Base-by-base conservation (phyloP, 768 basidiomycete species). In the Lentinula sp. region DNA sequence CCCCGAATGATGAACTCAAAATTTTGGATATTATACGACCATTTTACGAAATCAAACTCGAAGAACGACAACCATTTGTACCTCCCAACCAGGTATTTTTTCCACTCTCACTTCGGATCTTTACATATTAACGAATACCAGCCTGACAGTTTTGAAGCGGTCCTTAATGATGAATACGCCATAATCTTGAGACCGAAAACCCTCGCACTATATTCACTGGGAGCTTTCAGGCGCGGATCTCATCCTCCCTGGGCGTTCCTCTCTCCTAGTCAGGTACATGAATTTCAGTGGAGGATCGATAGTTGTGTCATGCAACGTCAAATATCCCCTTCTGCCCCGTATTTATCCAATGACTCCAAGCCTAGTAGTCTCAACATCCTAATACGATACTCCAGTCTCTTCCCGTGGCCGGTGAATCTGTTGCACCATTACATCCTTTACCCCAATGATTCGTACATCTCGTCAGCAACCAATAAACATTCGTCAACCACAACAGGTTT, bases 351-450 rank as follows among this genome's bases (percentile, higher is more conserved):
- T 16, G 23, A 45, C 23, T 48, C 50, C 28, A 52, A 35, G n/a
- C 50, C 53, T 68, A 72, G 53, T 1, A 72, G 75, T 0, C 74
- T 89, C 59, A 79, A 79, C 63, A 70, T 88, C 16, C 74, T 85
- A 46, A 67, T 88, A 18, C 85, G 88, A 15, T 89, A 83, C 65
- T 80, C 78, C 12, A 84, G 81, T 67, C 75, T 73, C 57, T 83
- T 80, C 62, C 86, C 86, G 2, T 88, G 87, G 87, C 85, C 87
- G 0, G 79, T 85, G 63, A 88, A 90, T 69, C 71, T 84, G 28
- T 75, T 89, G n/a, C 85, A 88, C 64, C 83, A 85, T 68, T 87
- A 80, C 67, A 67, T 77, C 37, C 74, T 90, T 15, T 68, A 68
- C 1, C 78, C 81, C 0, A 82, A 85, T 66, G 64, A 70, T 3